Evolutionary conservation across 148 eudicot genomes (phyloP).

Genomic region (Fagopyrum homotropicum): DNA sequence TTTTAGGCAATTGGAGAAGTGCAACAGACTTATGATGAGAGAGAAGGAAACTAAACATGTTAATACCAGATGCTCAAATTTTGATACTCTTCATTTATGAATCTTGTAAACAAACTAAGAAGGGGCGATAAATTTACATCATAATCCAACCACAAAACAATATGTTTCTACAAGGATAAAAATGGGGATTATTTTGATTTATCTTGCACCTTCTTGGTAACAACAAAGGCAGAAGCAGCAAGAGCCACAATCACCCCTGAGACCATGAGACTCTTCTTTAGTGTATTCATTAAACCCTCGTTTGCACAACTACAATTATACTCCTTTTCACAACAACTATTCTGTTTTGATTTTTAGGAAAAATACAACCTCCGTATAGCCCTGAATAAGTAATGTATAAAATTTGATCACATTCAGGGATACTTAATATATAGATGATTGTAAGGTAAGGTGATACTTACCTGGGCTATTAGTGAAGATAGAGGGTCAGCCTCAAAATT

Average conservation of each 20-base stretch:
- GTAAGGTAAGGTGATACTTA: background rate
- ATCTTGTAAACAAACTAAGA: background rate
- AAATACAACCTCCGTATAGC: background rate
- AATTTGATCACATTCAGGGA: background rate
- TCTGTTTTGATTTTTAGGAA: background rate
- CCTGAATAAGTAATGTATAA: background rate
- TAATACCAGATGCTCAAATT: background rate
- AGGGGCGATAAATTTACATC: background rate
- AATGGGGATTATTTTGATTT: constrained; percentile 9
- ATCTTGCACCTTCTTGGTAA: constrained; percentile 29
- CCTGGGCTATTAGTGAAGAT: constrained; percentile 47
- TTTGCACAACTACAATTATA: constrained; percentile 26
- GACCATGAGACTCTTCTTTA: constrained; percentile 47
- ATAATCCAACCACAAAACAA: background rate
- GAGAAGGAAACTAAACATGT: background rate
- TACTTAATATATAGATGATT: too few relatives aligned
- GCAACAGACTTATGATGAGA: background rate
- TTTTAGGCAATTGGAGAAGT: too few relatives aligned
- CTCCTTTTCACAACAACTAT: constrained; percentile 5
- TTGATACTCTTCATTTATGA: background rate
- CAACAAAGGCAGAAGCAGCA: constrained; percentile 43
- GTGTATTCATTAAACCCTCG: constrained; percentile 35
- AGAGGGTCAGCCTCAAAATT: constrained; percentile 25
- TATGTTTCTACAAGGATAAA: background rate
- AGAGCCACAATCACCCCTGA: constrained; percentile 59